phyloP scores from a whole-genome alignment of 805 yeast species.

The Cyberlindnera veronae region DNA sequence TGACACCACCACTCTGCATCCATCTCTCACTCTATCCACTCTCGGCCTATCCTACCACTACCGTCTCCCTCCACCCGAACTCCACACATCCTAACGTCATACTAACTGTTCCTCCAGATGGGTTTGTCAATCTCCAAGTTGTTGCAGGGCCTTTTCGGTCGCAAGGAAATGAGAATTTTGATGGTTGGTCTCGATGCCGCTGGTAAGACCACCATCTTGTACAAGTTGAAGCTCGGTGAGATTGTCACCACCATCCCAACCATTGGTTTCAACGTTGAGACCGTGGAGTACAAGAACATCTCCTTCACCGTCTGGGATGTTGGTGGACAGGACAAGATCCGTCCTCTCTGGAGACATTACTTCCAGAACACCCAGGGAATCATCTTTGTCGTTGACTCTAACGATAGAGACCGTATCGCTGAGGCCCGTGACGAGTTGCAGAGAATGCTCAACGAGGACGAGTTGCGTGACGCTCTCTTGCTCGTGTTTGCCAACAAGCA shows the following conservation, averaged over 20 bases:
- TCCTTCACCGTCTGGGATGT: constrained; percentile 98
- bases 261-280: constrained; percentile 95
- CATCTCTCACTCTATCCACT: no score
- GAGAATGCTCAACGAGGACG: constrained; percentile 98
- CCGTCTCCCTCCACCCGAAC: no score
- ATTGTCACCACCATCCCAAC: constrained; percentile 96
- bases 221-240: constrained; percentile 93
- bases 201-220: constrained; percentile 95
- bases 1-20: background rate
- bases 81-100: constrained; percentile 5
- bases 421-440: constrained; percentile 98
- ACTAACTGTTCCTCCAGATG: constrained; percentile 61
- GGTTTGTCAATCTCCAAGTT: constrained; percentile 94
- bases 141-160: constrained; percentile 93
- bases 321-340: constrained; percentile 99
- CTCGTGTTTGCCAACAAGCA: constrained; percentile 97
- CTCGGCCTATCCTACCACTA: no score
- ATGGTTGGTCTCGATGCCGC: constrained; percentile 99
- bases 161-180: constrained; percentile 95
- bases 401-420: constrained; percentile 95
- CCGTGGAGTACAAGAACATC: constrained; percentile 95
- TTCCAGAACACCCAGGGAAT: constrained; percentile 99
- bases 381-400: constrained; percentile 95
- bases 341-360: constrained; percentile 99
- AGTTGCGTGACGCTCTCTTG: constrained; percentile 92